Evolutionary conservation across 768 basidiomycete genomes (phyloP).

Genomic region (Harrya chromipes): DNA sequence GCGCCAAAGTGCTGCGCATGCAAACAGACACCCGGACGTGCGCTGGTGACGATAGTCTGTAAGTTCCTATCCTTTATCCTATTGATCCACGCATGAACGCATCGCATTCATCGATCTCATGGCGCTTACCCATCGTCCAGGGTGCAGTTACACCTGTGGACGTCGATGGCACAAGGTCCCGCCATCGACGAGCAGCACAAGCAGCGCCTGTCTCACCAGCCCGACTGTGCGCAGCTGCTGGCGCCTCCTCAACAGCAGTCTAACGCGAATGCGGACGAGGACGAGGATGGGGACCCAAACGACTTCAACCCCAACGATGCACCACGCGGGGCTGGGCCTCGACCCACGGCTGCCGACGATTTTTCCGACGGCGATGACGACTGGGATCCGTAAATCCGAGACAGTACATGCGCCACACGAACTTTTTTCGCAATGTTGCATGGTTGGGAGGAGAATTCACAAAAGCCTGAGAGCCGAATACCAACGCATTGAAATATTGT

Average conservation of each 20-base stretch:
- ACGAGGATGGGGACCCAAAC: conserved; percentile 4
- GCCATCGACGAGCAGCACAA: conserved; percentile 46
- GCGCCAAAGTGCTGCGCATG: conserved; percentile 35
- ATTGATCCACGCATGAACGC: not conserved
- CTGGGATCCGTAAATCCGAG: too few species aligned
- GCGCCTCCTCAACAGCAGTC: conserved; percentile 5
- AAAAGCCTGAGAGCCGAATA: too few species aligned
- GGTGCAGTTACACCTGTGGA: conserved; percentile 43
- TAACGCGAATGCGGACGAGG: conserved; percentile 3
- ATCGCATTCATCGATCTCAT: not conserved
- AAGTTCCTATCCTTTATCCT: conserved; percentile 13
- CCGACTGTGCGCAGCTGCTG: conserved; percentile 12
- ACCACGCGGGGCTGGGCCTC: not conserved
- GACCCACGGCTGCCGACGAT: conserved; percentile 15
- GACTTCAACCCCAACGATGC: conserved; percentile 14
- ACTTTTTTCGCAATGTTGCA: too few species aligned
- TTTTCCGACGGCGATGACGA: conserved; percentile 28
- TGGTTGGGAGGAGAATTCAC: too few species aligned
- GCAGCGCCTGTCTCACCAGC: conserved; percentile 12
- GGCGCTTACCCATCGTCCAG: conserved; percentile 20
- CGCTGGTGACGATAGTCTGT: conserved; percentile 54
- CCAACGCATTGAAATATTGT: too few species aligned
- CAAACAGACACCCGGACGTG: conserved; percentile 37
- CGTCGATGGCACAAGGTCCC: conserved; percentile 42
- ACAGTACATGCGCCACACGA: too few species aligned